A percentile compares a stretch with the other conserved stretches of the same genome.
These are phyloP conservation scores for Crithidia sp. DNA, from an alignment of 208 protist species.

Conservation along the genomic window DNA sequence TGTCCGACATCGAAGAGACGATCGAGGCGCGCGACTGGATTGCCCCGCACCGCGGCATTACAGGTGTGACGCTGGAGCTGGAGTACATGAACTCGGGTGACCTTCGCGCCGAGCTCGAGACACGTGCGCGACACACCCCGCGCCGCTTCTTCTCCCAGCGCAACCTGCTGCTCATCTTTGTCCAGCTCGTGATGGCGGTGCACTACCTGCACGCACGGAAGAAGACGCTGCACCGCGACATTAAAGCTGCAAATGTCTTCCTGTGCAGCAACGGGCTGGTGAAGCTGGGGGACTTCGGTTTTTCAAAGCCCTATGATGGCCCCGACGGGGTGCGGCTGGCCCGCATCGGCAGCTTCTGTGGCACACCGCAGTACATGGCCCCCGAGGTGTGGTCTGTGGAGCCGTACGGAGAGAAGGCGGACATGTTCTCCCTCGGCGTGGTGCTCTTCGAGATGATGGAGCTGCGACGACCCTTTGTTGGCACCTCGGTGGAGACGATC, in stretches of 20 bases:
- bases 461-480: slow-evolving; percentile 69
- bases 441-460: slow-evolving; percentile 84
- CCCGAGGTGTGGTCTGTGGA: slow-evolving; percentile 90
- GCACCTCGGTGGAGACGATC: slow-evolving; percentile 52
- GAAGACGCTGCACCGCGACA: slow-evolving; percentile 80
- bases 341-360: slow-evolving; percentile 58
- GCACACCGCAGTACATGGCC: slow-evolving; percentile 89
- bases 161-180: slow-evolving; percentile 61
- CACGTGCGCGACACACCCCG: slow-evolving; percentile 26
- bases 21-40: slow-evolving; percentile 30
- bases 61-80: slow-evolving; percentile 56
- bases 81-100: slow-evolving; percentile 85
- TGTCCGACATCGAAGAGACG: slow-evolving; percentile 50
- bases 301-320: slow-evolving; percentile 48
- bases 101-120: slow-evolving; percentile 70
- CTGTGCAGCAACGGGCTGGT: slow-evolving; percentile 68
- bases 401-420: slow-evolving; percentile 90
- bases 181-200: slow-evolving; percentile 74
- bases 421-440: slow-evolving; percentile 91
- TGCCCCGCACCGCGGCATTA: slow-evolving; percentile 12
- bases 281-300: slow-evolving; percentile 88
- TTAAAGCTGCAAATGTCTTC: slow-evolving; percentile 84
- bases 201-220: slow-evolving; percentile 66
- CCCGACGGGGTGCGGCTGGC: slow-evolving; percentile 41
- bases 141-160: slow-evolving; percentile 57